Evolutionary conservation across 78 protist genomes (phyloP), one percentile per base, ranked within the genome.

Genomic region (Protostelium mycophagum): DNA sequence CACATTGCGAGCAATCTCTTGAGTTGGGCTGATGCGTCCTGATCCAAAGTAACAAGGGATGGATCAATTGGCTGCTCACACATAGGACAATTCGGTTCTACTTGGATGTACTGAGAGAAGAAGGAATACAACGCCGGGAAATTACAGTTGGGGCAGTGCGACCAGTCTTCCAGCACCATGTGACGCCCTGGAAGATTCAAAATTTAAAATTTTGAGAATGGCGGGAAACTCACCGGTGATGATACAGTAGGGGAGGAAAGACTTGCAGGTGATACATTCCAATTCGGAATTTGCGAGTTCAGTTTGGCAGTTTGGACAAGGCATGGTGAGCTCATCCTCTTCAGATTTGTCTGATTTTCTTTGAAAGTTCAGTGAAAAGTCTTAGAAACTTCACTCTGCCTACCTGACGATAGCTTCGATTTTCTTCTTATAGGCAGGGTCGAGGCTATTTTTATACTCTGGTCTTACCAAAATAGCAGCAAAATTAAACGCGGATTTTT

Each of bases 331-430:
- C 86, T 93, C 87, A 16, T 1, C 38, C 16, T 37, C 73, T 1
- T 88, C 83, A 9, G 90, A 0, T 29, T 88, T 88, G 16, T 51
- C 85, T 5, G 9, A 38, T 28, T 37, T 86, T 84, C 28, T 36
- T n/a, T 1, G 63, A 38, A 37, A 28, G 25, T 31, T 38, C 35
- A 28, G 84, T 28, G 10, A 1, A 28, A 5, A 1, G 16, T 16
- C 31, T 35, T 9, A 0, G 87, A 0, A 37, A 37, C 35, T 35
- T 37, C 0, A 29, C 84, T 38, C 90, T 1, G 89, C 91, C 88
- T 91, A 88, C 85, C 97, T 84, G 35, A 96, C 98, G 29, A 97
- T 90, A 31, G 83, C 1, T 91, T 96, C 97, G 86, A 97, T 93
- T 63, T 88, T 90, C 84, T 85, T 85, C 91, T 89, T 91, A 93